Percentiles rank a stretch among this genome's conserved stretches.
These are phyloP conservation scores for Pleurotus salmoneostramineus DNA, from an alignment of 768 basidiomycete species.

Conservation along the genomic window DNA sequence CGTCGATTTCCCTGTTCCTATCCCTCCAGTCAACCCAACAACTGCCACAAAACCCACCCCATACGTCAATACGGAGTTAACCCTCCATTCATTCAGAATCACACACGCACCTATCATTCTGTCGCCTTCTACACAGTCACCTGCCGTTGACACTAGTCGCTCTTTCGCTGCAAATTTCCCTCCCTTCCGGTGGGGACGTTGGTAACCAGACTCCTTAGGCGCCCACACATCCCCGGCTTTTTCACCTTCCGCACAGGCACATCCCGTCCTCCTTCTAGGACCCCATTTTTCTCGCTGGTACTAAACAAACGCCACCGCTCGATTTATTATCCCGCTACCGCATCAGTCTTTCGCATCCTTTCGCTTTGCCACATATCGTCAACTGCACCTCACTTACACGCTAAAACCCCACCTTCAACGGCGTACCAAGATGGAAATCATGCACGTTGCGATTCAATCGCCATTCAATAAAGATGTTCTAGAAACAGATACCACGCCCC, in stretches of 20 bases:
- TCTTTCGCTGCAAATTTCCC: not conserved
- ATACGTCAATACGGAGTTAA: not conserved
- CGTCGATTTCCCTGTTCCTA: constrained; percentile 95
- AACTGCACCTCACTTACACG: no score
- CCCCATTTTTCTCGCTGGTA: not conserved
- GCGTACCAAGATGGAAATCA: no score
- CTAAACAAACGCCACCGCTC: no score
- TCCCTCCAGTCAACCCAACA: constrained; percentile 93
- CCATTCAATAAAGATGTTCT: not conserved
- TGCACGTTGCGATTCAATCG: no score
- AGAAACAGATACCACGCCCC: not conserved
- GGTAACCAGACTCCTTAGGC: not conserved
- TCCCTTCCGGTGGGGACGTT: not conserved
- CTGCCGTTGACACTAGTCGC: not conserved
- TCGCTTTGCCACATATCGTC: no score
- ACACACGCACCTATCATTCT: not conserved
- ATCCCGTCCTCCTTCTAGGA: not conserved
- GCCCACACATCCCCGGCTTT: not conserved
- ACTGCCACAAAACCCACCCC: constrained; percentile 41
- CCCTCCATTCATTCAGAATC: not conserved
- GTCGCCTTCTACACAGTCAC: not conserved
- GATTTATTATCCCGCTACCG: no score
- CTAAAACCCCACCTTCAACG: no score
- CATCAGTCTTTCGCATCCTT: no score
- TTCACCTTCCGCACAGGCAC: no score